Base-by-base conservation (phyloP, 257 asterid species). In the Rehmannia glutinosa region DNA sequence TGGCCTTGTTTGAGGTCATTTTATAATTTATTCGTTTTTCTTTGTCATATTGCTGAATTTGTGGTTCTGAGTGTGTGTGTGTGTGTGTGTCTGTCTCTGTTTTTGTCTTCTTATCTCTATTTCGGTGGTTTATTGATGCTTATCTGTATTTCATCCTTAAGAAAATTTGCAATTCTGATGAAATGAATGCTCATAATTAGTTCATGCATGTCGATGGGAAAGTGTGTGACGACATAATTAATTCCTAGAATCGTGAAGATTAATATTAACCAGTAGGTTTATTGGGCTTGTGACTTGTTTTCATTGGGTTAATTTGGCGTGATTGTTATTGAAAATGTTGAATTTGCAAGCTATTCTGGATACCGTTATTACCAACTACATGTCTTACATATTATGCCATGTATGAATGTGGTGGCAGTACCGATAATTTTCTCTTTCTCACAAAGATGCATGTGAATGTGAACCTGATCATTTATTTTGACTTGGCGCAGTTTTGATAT, bases 1-100 rank as follows among this genome's bases (percentile, higher is more conserved):
- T 94, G 96, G 95, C 96, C 99, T 32, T 91, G 95, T 67, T 83
- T 94, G 77, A 91, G 97, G 97, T 86, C 21, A 43, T 20, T 32
- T 68, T 33, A 41, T 55, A 3, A 9, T 33, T 39, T 20, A 13
- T 19, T 50, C 9, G 2, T 23, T 30, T 54, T 65, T 16, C 53
- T 33, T 64, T 49, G 16, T 2, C 33, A 8, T 64, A 23, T 72
- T 28, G 17, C 66, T 64, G n/a, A 13, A 23, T 4, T 6, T 17
- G 32, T n/a, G n/a, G n/a, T n/a, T n/a, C n/a, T n/a, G n/a, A n/a
- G n/a, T n/a, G n/a, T n/a, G n/a, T n/a, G n/a, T n/a, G n/a, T n/a
- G n/a, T n/a, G n/a, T n/a, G n/a, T n/a, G n/a, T 16, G 16, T 36
- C 0, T 60, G 13, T 20, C 13, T 35, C 8, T 30, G 4, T 59